These are phyloP conservation scores for Naganishia friedmannii DNA, from an alignment of 768 basidiomycete species.

Conservation along the genomic window DNA sequence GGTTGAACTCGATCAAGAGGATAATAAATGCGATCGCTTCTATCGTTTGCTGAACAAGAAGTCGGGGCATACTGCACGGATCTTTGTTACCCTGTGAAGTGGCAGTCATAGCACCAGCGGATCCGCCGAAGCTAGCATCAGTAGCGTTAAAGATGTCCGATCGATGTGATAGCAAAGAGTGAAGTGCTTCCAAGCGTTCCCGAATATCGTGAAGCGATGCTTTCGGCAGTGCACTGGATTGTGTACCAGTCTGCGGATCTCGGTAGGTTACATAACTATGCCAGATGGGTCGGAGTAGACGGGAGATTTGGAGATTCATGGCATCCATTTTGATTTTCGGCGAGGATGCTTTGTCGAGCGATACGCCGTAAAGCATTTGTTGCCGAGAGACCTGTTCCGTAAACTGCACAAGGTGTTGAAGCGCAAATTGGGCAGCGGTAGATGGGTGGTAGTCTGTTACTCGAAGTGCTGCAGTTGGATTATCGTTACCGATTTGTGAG, in stretches of 20 bases:
- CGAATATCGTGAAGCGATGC: slow-evolving; percentile 2
- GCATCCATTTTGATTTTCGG: slow-evolving; percentile 25
- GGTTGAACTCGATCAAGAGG: slow-evolving; percentile 82
- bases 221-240: neutral
- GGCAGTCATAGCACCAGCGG: slow-evolving; percentile 3
- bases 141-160: slow-evolving; percentile 26
- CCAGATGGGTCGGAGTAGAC: slow-evolving; percentile 84
- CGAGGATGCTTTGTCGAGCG: slow-evolving; percentile 22
- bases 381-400: slow-evolving; percentile 20
- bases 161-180: slow-evolving; percentile 13
- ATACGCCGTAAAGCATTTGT: slow-evolving; percentile 25
- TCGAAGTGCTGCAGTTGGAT: slow-evolving; percentile 2
- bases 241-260: slow-evolving; percentile 15
- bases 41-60: slow-evolving; percentile 75
- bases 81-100: slow-evolving; percentile 6
- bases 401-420: slow-evolving; percentile 28
- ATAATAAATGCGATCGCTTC: slow-evolving; percentile 93
- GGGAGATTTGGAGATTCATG: slow-evolving; percentile 66
- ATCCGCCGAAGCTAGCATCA: slow-evolving; percentile 23
- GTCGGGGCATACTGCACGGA: slow-evolving; percentile 29
- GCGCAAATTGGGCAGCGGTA: slow-evolving; percentile 24
- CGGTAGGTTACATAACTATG: slow-evolving; percentile 14
- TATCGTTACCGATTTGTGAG: slow-evolving; percentile 10
- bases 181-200: slow-evolving; percentile 17
- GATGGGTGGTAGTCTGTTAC: slow-evolving; percentile 21